Evolutionary conservation across 192 early-diverging fungal species (phyloP), one percentile per base, ranked within the genome.

Genomic region (Coemansia asiatica): DNA sequence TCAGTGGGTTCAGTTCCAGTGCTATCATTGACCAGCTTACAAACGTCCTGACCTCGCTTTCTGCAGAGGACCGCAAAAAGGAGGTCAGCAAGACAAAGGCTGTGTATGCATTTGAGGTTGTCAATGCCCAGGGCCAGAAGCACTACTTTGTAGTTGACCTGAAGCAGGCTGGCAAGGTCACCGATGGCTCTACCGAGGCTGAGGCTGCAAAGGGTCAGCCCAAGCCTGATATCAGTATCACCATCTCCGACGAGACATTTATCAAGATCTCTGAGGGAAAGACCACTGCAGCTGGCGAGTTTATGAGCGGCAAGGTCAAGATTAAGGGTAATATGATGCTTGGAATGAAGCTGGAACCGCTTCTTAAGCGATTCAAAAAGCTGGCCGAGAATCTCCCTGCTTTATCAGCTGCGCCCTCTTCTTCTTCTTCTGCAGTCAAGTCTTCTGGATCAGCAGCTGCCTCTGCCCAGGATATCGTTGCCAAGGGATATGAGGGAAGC

Each of bases 261-360:
- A 72, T 94, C 33, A 89, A 87, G 55, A 78, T 98, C 26, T 86
- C 90, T n/a, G 74, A 84, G 31, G 94, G 94, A 60, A 94, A 93
- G 79, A 76, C 91, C 38, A 94, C 92, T 56, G 89, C 90, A 13
- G 93, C 94, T 76, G 94, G 92, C 82, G 88, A 91, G 72, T 97
- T 92, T 81, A 92, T 95, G 92, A 77, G 84, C 62, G 93, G 96
- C 62, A 95, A 95, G 74, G 83, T 92, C 70, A 97, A 96, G 83
- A 82, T 88, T 61, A 89, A 88, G 75, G 89, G 89, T 55, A 85
- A 89, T 53, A 85, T 90, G 82, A 89, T 90, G 86, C 72, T 90
- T 55, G 87, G 87, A 44, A 86, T 86, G 70, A 92, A 89, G 82
- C 83, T 90, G 22, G 86, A 92, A 67, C 66, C 79, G 22, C 76